Base-by-base conservation (phyloP, 331 rosid genomes). In the Telfairia occidentalis region DNA sequence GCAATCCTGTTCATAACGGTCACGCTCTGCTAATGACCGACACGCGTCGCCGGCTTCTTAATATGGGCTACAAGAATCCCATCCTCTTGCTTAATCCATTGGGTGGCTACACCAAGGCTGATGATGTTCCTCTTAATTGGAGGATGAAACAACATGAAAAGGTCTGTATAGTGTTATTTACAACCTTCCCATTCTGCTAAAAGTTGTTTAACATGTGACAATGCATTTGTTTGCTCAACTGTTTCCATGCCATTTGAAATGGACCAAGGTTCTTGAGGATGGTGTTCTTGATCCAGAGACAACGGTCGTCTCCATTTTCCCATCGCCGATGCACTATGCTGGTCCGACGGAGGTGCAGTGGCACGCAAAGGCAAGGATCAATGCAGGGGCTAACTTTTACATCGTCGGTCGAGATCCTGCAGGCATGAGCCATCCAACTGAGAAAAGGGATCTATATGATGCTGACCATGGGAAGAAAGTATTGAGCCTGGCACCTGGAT, bases 341-440 rank as follows among this genome's bases (percentile, higher is more conserved):
- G 97, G 98, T 70, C 98, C 97, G 2, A 93, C 97, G 3, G 98
- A 93, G 85, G 97, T 93, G 74, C 98, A 93, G 85, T 93, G 98
- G 98, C 98, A 93, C 71, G 98, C 98, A 58, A 89, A 94, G 86
- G 98, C 98, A 67, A 87, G 98, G 87, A 94, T 91, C 15, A 94
- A 94, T 72, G 98, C 98, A 1, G 98, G 98, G 30, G 98, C 98
- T 16, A 84, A 93, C 90, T 93, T 93, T 79, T 93, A 93, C 86
- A 93, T 93, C 2, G 98, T 93, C 18, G 97, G 98, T 57, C 91
- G 96, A 26, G 98, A 94, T 81, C 98, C 98, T 0, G 98, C 98
- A 19, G 98, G 98, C 83, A 94, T 91, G 98, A 77, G 90, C 76
- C 98, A 94, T 80, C 98, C 98, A 0, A 76, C 79, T 34, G 96